Evolutionary conservation across 2,329 filamentous ascomycete species (phyloP), one percentile per base, ranked within the genome.

Genomic region (Trichoderma semiorbis): DNA sequence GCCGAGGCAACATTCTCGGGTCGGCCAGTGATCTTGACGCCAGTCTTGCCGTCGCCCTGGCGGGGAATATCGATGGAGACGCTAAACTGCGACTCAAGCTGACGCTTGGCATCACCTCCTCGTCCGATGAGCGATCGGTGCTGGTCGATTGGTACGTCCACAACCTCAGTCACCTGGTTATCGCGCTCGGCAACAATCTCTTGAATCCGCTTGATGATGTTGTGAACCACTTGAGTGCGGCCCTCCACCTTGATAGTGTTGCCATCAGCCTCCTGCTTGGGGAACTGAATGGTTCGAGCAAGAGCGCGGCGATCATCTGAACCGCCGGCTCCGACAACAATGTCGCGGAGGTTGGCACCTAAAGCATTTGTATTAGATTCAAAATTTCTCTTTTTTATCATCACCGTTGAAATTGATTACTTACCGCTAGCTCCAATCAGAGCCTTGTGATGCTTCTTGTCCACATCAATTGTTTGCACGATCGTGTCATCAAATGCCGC

Each of bases 281-380:
- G 96, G 86, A 99, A 98, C 80, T 95, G 94, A 73, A 99, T 94
- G 77, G 95, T 94, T 74, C 95, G 93, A 66, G 94, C 93, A 76
- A 96, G 89, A 74, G 93, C 91, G 53, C 93, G 91, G 74, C 92
- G 89, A 78, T 97, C 95, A 76, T 94, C 92, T 47, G 95, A 94
- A 11, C 96, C 97, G 74, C 96, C 97, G 61, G 96, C 95, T 77
- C 93, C 89, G 69, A 92, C 86, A 70, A 99, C 93, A 73, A 99
- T 94, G 73, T 93, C 91, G 73, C 93, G 93, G 72, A 99, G 91
- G 78, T 92, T 96, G 58, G 93, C 87, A 77, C 95, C 93, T 95
- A 69, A 18, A 28, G 30, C 7, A 36, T 18, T 16, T 21, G n/a
- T 36, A 16, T 69, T 61, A 67, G 57, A 28, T 18, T 50, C 47